phyloP scores from a whole-genome alignment of 257 asterid genomes.

The Nyctanthes arbortristis region DNA sequence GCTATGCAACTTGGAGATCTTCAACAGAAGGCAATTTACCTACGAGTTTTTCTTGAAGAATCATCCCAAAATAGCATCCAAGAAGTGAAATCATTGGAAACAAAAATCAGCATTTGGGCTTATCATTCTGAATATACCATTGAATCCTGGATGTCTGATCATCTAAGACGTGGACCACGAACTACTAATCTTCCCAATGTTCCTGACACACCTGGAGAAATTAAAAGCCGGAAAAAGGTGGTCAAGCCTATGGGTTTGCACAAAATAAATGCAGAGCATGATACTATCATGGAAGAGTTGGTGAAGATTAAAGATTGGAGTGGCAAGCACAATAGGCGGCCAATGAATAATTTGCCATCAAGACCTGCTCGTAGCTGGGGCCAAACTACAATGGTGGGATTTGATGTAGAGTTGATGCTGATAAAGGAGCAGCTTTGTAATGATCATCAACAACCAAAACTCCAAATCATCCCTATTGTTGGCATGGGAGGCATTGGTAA shows the following conservation, averaged over 20 bases:
- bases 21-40: rapidly evolving
- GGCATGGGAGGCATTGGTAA: neutral
- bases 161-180: too few species aligned
- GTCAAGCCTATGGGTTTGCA: neutral
- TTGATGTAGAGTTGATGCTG: neutral
- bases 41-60: neutral
- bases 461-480: neutral
- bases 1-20: too few species aligned
- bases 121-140: neutral
- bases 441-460: neutral
- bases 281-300: neutral
- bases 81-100: neutral
- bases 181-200: too few species aligned
- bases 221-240: neutral
- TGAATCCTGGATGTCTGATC: too few species aligned
- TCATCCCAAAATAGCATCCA: neutral
- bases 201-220: neutral
- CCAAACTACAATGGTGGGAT: neutral
- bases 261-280: neutral
- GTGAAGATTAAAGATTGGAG: neutral
- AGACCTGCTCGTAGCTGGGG: neutral
- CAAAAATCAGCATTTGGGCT: neutral
- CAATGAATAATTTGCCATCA: too few species aligned
- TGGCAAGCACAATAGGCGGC: neutral
- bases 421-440: neutral